A percentile compares a stretch with the other conserved stretches of the same genome.
Evolutionary conservation across 2,329 filamentous ascomycete genomes (phyloP).

Genomic region (Exophiala phaeomuriformis): DNA sequence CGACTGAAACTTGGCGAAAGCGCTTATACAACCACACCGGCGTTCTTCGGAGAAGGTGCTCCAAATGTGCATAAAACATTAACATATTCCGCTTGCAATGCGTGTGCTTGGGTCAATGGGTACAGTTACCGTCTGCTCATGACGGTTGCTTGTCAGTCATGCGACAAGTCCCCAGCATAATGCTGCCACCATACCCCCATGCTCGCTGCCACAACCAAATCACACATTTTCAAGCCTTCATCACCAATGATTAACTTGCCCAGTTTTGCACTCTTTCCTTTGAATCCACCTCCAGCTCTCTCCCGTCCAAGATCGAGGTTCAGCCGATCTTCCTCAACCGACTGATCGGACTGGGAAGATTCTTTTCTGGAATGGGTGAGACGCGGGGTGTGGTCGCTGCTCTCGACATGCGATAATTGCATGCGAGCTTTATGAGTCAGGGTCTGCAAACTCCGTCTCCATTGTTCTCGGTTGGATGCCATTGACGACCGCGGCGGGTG

Average conservation of each 20-base stretch:
- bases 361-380: background rate
- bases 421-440: conserved; percentile 20
- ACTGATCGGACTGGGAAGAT: background rate
- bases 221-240: conserved; percentile 91
- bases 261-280: conserved; percentile 81
- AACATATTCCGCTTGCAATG: too few relatives aligned
- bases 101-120: too few relatives aligned
- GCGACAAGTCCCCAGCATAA: conserved; percentile 54
- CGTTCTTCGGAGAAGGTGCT: too few relatives aligned
- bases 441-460: conserved; percentile 23
- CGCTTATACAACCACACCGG: too few relatives aligned
- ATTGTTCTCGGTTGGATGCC: conserved; percentile 20
- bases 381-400: background rate
- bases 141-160: background rate
- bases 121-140: too few relatives aligned
- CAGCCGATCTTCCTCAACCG: conserved; percentile 38
- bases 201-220: conserved; percentile 83
- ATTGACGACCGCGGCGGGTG: background rate
- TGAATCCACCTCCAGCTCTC: conserved; percentile 74
- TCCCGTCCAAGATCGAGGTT: conserved; percentile 74
- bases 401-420: conserved; percentile 12
- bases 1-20: too few relatives aligned
- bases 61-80: too few relatives aligned
- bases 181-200: conserved; percentile 90
- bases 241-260: conserved; percentile 86